A percentile compares a stretch with the other conserved stretches of the same genome.
These are phyloP conservation scores for Neurospora sp. DNA, from an alignment of 2,329 filamentous ascomycete genomes.

Conservation along the genomic window DNA sequence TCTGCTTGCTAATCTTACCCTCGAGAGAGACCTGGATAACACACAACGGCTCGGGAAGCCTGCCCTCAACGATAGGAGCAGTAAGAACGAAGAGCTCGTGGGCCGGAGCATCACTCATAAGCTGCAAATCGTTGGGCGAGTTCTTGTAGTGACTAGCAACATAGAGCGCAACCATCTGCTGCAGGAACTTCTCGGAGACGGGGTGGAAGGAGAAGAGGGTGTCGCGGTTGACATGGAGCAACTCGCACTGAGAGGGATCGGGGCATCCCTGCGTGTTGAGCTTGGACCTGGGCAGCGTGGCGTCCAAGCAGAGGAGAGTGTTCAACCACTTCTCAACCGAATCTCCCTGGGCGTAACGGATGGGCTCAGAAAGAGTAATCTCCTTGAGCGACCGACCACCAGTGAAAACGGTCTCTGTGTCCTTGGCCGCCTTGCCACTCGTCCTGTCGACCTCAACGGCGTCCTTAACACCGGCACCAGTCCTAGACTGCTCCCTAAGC, in stretches of 20 bases:
- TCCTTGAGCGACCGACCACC: conserved; percentile 77
- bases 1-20: conserved; percentile 88
- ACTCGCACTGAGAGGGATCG: conserved; percentile 82
- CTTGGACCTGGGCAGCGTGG: conserved; percentile 72
- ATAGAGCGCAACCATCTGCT: conserved; percentile 96
- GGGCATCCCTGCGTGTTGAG: conserved; percentile 69
- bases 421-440: conserved; percentile 64
- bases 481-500: conserved; percentile 81
- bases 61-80: conserved; percentile 66
- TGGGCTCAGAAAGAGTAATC: conserved; percentile 87
- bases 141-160: conserved; percentile 94
- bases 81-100: conserved; percentile 95
- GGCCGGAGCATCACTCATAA: conserved; percentile 95
- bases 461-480: conserved; percentile 33
- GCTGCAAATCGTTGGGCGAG: conserved; percentile 91
- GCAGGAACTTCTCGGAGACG: conserved; percentile 91
- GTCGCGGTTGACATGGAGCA: conserved; percentile 90
- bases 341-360: conserved; percentile 86
- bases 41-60: conserved; percentile 84
- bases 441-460: conserved; percentile 66
- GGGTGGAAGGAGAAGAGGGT: conserved; percentile 97
- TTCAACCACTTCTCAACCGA: conserved; percentile 95
- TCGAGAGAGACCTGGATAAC: conserved; percentile 92
- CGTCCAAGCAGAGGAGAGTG: conserved; percentile 84
- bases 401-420: conserved; percentile 45